Base-by-base conservation (phyloP, 306 rosid species). In the Casuarina equisetifolia region DNA sequence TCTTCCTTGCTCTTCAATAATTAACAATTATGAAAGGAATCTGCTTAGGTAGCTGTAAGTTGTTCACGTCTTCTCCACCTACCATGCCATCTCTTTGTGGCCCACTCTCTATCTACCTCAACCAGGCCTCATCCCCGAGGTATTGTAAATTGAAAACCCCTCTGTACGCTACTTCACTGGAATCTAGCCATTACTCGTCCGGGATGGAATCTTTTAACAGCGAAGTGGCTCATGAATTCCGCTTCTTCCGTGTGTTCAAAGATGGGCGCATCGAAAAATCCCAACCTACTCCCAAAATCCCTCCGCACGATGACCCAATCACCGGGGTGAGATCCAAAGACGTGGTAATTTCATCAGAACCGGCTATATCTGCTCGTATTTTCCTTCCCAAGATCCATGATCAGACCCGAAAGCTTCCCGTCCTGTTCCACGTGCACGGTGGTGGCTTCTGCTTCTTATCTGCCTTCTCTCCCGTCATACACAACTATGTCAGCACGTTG, bases 381-480 rank as follows among this genome's bases (percentile, higher is more conserved):
- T 86, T 80, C 77, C 74, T 75, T 3, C 87, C 87, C 49, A 40
- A 43, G 45, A 25, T 48, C 59, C 20, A 59, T 6, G 35, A 70
- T 19, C 50, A 54, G 3, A 64, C 16, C 36, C 44, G 17, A 43
- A 78, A 75, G 61, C 75, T 81, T 4, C 85, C 85, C 2, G 57
- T 83, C 19, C 61, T 81, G 12, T 38, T 75, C 6, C 83, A 81
- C 87, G 32, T 86, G 66, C 90, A 83, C 32, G 90, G 90, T 0
- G 90, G 86, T 0, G 88, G 71, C 0, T 86, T 86, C 73, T 81
- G 82, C 49, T 40, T 81, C 2, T 73, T 38, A 9, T 84, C 90
- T 35, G 82, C 90, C n/a, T 86, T 84, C 78, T n/a, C 9, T 50
- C 13, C 67, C 0, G 9, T 2, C 2, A 81, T 59, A 78, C 83